Percentiles rank a stretch among this genome's conserved stretches.
Conservation (phyloP, 495 filamentous ascomycete species). For the Clohesyomyces aquaticus region DNA sequence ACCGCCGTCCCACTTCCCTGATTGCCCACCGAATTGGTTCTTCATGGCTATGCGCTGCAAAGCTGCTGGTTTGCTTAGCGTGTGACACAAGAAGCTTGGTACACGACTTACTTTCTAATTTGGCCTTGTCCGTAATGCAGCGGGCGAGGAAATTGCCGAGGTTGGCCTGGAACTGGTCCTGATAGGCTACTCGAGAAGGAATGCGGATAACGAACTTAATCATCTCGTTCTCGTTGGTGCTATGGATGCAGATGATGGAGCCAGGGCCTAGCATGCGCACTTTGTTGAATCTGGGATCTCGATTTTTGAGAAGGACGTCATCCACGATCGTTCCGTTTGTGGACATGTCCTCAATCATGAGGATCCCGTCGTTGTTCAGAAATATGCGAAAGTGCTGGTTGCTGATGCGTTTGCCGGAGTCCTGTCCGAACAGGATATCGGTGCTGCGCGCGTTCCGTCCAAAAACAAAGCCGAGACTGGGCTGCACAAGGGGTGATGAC, state of each 20-base stretch:
- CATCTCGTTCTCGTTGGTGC: slow-evolving; percentile 47
- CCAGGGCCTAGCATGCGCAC: slow-evolving; percentile 69
- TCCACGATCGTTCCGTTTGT: slow-evolving; percentile 93
- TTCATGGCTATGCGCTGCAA: slow-evolving; percentile 20
- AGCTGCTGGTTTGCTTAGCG: slow-evolving; percentile 1
- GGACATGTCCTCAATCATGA: slow-evolving; percentile 91
- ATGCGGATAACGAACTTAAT: slow-evolving; percentile 86
- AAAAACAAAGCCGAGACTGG: slow-evolving; percentile 75
- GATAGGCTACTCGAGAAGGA: slow-evolving; percentile 66
- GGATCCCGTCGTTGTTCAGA: slow-evolving; percentile 71
- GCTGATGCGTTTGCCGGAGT: slow-evolving; percentile 68
- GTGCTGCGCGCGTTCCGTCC: slow-evolving; percentile 72
- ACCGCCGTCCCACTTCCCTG: slow-evolving; percentile 79
- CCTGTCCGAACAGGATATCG: slow-evolving; percentile 66
- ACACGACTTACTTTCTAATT: slow-evolving; percentile 7
- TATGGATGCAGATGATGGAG: slow-evolving; percentile 71
- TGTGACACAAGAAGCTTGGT: not conserved
- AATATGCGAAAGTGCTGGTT: slow-evolving; percentile 93
- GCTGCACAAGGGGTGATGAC: slow-evolving; percentile 68
- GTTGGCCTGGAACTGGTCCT: slow-evolving; percentile 63
- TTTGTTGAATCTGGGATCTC: slow-evolving; percentile 44
- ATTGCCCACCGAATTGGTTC: slow-evolving; percentile 40
- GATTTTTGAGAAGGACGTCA: slow-evolving; percentile 59
- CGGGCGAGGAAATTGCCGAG: slow-evolving; percentile 55
- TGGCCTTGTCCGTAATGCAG: slow-evolving; percentile 28